These are phyloP conservation scores for Xylaria sp. DNA, from an alignment of 2,329 filamentous ascomycete genomes.

Conservation along the genomic window DNA sequence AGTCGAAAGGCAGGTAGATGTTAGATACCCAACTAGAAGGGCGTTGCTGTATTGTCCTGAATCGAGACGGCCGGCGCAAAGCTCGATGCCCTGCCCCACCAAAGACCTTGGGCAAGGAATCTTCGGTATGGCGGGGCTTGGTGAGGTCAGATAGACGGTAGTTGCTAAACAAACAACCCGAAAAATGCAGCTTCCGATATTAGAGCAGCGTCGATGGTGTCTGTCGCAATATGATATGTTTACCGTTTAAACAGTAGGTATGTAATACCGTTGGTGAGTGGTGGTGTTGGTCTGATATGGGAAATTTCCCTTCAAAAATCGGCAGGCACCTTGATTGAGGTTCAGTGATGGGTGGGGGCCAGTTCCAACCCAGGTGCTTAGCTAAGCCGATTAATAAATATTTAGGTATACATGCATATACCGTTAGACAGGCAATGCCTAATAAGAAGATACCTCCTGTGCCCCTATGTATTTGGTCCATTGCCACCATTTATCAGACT, in stretches of 20 bases:
- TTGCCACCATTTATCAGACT: too few species aligned
- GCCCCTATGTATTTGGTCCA: too few species aligned
- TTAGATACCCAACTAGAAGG: not conserved
- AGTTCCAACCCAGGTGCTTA: not conserved
- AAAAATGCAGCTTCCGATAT: not conserved
- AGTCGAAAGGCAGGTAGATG: not conserved
- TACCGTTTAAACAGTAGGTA: not conserved
- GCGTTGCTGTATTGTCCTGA: not conserved
- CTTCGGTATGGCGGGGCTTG: conserved; percentile 34
- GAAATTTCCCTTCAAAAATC: not conserved
- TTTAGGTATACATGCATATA: not conserved
- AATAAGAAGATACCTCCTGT: too few species aligned
- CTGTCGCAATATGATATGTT: not conserved
- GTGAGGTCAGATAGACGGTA: not conserved
- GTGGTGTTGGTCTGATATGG: not conserved
- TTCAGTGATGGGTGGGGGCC: not conserved
- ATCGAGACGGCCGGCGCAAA: conserved; percentile 19
- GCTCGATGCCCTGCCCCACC: conserved; percentile 30
- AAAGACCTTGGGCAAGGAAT: conserved; percentile 25
- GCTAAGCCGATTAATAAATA: not conserved
- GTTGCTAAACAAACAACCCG: not conserved
- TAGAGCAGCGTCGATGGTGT: not conserved
- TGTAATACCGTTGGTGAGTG: not conserved
- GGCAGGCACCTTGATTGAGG: too few species aligned
- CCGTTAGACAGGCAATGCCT: too few species aligned